These are phyloP conservation scores for Colletotrichum sansevieriae DNA, from an alignment of 2,329 filamentous ascomycete species.

Conservation along the genomic window DNA sequence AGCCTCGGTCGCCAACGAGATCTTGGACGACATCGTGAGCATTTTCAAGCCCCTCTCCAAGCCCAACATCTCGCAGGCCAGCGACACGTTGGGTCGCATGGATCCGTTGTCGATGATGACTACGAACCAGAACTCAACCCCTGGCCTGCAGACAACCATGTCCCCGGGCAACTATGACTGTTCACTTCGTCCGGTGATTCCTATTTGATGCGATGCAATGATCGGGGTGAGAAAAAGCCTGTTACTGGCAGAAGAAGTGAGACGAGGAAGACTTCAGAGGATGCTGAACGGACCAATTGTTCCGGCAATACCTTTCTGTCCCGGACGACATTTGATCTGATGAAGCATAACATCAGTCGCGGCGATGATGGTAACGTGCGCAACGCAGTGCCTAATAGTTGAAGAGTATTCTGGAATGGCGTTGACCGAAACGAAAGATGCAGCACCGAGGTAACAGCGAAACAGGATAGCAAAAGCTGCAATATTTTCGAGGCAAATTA, in stretches of 20 bases:
- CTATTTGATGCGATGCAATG: background rate
- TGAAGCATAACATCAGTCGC: background rate
- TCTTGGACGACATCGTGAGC: background rate
- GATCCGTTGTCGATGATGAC: background rate
- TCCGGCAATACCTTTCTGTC: background rate
- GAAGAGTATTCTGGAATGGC: background rate
- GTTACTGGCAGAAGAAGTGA: background rate
- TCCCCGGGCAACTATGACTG: background rate
- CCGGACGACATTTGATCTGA: background rate
- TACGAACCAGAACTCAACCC: background rate
- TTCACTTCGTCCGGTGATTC: background rate
- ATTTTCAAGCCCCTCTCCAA: background rate
- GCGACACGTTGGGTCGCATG: background rate
- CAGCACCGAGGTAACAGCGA: background rate
- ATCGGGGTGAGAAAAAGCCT: background rate
- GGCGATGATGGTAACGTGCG: background rate
- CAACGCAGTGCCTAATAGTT: background rate
- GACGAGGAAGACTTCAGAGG: background rate
- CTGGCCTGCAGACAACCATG: background rate
- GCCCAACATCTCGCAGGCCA: background rate
- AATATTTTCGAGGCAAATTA: background rate
- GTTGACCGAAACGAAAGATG: background rate
- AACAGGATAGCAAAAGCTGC: background rate
- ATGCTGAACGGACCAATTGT: background rate
- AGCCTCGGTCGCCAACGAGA: background rate